Evolutionary conservation across 139 green algal genomes (phyloP).

Genomic region (Chlamydomonas sphaeroides): DNA sequence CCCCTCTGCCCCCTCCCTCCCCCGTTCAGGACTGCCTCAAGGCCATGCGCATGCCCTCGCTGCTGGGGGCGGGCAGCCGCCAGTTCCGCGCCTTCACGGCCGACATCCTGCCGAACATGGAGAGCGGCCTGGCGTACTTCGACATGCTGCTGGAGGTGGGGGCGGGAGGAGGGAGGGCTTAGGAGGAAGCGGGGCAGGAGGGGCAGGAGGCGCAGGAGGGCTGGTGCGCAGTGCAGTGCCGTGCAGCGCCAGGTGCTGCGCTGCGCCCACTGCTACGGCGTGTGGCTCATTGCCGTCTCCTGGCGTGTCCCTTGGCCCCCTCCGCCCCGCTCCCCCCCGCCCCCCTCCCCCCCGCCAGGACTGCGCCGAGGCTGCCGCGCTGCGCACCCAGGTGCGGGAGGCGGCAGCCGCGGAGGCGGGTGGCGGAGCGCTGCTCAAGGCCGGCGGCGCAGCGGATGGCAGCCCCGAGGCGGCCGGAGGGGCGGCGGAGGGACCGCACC

Average conservation of each 20-base stretch:
- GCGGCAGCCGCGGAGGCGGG: not conserved
- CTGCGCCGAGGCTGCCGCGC: conserved; percentile 6
- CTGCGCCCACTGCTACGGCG: not conserved
- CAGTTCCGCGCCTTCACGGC: conserved; percentile 24
- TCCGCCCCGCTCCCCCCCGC: not conserved
- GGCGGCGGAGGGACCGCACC: too few relatives aligned
- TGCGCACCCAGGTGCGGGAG: not conserved
- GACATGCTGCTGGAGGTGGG: conserved; percentile 23
- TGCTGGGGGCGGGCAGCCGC: conserved; percentile 10
- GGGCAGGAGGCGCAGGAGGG: too few relatives aligned
- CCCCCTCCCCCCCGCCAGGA: not conserved
- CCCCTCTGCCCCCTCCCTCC: too few relatives aligned
- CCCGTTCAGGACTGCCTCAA: conserved; percentile 23
- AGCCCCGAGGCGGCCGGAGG: too few relatives aligned
- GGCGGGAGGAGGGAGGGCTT: too few relatives aligned
- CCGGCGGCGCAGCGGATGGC: too few relatives aligned
- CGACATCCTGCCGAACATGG: conserved; percentile 17
- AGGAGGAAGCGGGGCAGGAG: too few relatives aligned
- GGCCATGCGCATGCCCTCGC: conserved; percentile 17
- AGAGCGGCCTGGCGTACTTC: conserved; percentile 2
- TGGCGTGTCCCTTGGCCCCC: not conserved
- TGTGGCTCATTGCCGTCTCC: not conserved
- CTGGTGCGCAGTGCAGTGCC: too few relatives aligned
- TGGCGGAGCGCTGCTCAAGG: too few relatives aligned
- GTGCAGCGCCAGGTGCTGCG: too few relatives aligned